These are phyloP conservation scores for Penicillium soppii DNA, from an alignment of 495 filamentous ascomycete genomes.

Conservation along the genomic window DNA sequence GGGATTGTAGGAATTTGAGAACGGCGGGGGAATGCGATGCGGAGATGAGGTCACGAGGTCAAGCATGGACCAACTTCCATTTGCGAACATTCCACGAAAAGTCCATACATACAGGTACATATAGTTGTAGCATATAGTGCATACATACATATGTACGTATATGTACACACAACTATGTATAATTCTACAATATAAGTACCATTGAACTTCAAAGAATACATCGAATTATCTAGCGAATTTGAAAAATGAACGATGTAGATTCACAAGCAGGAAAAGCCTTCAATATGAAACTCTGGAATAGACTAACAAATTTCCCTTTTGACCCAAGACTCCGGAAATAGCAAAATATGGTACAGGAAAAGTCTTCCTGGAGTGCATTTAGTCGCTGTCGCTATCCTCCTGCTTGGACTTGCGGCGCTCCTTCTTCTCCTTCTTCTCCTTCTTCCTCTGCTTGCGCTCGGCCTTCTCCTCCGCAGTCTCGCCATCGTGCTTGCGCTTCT, in stretches of 20 bases:
- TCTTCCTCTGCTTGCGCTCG: conserved; percentile 74
- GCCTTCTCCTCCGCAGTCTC: conserved; percentile 75
- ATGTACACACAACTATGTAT: too few relatives aligned
- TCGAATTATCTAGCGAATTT: background rate
- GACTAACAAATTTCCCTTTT: conserved; percentile 41
- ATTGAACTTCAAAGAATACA: background rate
- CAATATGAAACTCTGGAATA: conserved; percentile 13
- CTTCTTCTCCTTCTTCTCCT: conserved; percentile 71
- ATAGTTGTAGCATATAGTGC: too few relatives aligned
- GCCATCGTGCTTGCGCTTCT: conserved; percentile 83
- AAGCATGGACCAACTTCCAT: conserved; percentile 5
- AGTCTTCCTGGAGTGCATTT: conserved; percentile 36
- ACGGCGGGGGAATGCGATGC: conserved; percentile 14
- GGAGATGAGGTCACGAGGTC: conserved; percentile 23
- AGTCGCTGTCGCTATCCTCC: conserved; percentile 59
- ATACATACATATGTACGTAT: too few relatives aligned
- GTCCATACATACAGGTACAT: too few relatives aligned
- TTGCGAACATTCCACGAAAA: background rate
- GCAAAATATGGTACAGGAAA: conserved; percentile 45
- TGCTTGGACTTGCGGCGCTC: conserved; percentile 62
- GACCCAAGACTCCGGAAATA: conserved; percentile 45
- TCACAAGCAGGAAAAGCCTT: conserved; percentile 6
- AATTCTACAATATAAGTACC: too few relatives aligned
- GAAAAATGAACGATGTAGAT: conserved; percentile 1
- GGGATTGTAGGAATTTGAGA: background rate